These are phyloP conservation scores for Ceratobasidium papillatum DNA, from an alignment of 1,284 basidiomycete species.

Conservation along the genomic window DNA sequence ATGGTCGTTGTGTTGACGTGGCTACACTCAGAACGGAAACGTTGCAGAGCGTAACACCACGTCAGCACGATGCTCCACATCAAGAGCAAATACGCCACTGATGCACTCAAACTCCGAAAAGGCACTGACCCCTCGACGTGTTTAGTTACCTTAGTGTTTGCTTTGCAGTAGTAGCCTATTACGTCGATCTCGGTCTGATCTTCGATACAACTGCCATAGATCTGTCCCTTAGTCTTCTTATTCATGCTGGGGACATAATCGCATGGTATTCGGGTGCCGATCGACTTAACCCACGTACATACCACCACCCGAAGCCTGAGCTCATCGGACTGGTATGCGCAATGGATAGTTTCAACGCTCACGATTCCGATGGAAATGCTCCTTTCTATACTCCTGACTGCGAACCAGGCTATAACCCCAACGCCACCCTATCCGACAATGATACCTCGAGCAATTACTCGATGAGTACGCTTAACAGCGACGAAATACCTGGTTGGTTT, in stretches of 20 bases:
- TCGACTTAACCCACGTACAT: neutral
- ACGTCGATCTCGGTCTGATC: no score
- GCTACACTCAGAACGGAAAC: neutral
- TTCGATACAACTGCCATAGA: no score
- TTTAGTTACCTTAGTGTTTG: no score
- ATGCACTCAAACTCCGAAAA: no score
- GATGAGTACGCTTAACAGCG: constrained; percentile 31
- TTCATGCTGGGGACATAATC: no score
- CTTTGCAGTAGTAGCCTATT: no score
- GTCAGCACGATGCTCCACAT: neutral
- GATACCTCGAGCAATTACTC: neutral
- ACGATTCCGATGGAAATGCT: neutral
- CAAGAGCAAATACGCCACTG: neutral
- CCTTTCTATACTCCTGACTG: neutral
- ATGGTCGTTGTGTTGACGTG: constrained; percentile 21
- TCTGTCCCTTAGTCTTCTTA: no score
- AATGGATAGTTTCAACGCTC: neutral
- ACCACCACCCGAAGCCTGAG: neutral
- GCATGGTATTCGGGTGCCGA: neutral
- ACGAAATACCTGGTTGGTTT: constrained; percentile 18
- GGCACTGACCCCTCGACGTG: no score
- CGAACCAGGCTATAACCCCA: neutral
- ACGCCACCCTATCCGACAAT: neutral
- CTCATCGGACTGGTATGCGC: neutral
- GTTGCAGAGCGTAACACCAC: neutral